A percentile compares a stretch with the other conserved stretches of the same genome.
These are phyloP conservation scores for Stipa capillata DNA, from an alignment of 176 grass and related monocot species.

Conservation along the genomic window DNA sequence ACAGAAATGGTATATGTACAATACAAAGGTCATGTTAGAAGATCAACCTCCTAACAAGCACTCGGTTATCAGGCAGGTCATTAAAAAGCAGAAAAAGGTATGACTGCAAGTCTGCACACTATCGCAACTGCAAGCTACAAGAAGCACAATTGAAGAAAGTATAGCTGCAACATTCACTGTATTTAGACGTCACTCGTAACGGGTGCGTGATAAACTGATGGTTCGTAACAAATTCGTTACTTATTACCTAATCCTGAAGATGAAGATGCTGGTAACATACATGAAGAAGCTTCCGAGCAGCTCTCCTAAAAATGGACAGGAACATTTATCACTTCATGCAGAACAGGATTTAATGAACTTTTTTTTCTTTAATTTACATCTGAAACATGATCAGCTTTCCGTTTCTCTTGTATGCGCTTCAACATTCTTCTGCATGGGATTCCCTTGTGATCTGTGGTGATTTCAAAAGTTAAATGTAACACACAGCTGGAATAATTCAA, in stretches of 20 bases:
- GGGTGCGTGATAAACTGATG: neutral
- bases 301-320: slow-evolving; percentile 22
- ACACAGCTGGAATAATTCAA: neutral
- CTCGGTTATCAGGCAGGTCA: neutral
- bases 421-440: slow-evolving; percentile 40
- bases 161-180: neutral
- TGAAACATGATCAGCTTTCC: slow-evolving; percentile 14
- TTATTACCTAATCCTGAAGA: slow-evolving; percentile 31
- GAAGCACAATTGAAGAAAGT: neutral
- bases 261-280: neutral
- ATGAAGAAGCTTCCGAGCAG: slow-evolving; percentile 14
- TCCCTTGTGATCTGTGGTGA: slow-evolving; percentile 18
- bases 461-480: neutral
- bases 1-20: neutral
- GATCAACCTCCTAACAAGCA: neutral
- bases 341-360: neutral
- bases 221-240: neutral
- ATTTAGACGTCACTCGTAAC: neutral
- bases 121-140: neutral
- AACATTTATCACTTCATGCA: neutral
- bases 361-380: slow-evolving; percentile 18
- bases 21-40: neutral
- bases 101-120: neutral
- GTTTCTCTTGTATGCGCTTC: slow-evolving; percentile 43
- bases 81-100: neutral